Conservation (phyloP, 1,139 yeast genomes). For the Blastobotrys raffinosifermentans region DNA sequence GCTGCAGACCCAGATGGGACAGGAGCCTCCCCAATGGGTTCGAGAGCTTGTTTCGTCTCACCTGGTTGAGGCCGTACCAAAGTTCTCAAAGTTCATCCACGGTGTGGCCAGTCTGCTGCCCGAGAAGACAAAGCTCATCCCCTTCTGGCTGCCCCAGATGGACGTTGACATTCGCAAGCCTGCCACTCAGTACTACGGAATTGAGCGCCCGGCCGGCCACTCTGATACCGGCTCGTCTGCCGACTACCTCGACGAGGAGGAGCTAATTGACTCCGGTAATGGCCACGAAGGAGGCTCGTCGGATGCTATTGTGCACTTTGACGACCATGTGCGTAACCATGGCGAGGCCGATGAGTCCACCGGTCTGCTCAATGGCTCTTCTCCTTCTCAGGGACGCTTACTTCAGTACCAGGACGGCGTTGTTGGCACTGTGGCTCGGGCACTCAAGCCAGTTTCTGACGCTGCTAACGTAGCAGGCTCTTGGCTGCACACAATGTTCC, state of each 20-base stretch:
- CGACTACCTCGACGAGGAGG: conserved; percentile 39
- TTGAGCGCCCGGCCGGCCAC: conserved; percentile 49
- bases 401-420: conserved; percentile 7
- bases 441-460: conserved; percentile 12
- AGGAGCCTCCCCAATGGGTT: conserved; percentile 98
- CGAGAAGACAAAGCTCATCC: conserved; percentile 73
- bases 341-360: conserved; percentile 28
- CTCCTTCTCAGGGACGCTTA: conserved; percentile 3
- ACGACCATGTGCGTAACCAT: conserved; percentile 22
- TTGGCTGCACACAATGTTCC: conserved; percentile 27
- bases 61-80: conserved; percentile 95
- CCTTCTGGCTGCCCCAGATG: conserved; percentile 99
- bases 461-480: conserved; percentile 9
- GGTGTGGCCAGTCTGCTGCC: conserved; percentile 89
- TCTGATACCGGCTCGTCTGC: conserved; percentile 34
- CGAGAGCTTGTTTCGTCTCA: conserved; percentile 87
- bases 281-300: conserved; percentile 13
- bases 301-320: conserved; percentile 20
- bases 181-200: conserved; percentile 60
- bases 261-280: conserved; percentile 30
- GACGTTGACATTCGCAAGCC: conserved; percentile 92
- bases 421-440: conserved; percentile 5
- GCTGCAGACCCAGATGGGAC: conserved; percentile 94
- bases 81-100: conserved; percentile 93
- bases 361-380: conserved; percentile 18